Conservation (phyloP, 805 yeast genomes). For the Limtongia smithiae region DNA sequence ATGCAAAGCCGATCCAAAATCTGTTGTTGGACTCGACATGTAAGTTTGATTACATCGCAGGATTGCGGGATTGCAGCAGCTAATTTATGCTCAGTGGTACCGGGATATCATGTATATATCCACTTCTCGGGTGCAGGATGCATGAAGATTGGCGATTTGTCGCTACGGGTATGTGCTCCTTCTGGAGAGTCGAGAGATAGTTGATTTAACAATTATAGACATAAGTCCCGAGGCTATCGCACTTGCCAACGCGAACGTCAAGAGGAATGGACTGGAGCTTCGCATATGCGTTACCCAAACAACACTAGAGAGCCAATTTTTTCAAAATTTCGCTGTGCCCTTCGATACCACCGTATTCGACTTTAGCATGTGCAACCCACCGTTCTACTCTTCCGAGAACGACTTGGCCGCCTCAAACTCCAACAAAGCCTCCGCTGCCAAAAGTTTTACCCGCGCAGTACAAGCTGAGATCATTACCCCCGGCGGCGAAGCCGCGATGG, state of each 20-base stretch:
- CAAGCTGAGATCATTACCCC: slow-evolving; percentile 41
- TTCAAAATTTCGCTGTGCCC: slow-evolving; percentile 5
- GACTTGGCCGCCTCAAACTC: slow-evolving; percentile 36
- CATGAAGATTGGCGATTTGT: slow-evolving; percentile 34
- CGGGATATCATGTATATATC: slow-evolving; percentile 49
- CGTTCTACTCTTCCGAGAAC: slow-evolving; percentile 43
- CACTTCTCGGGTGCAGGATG: slow-evolving; percentile 40
- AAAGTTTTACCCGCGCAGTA: slow-evolving; percentile 37
- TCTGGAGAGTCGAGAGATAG: not conserved
- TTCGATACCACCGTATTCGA: slow-evolving; percentile 1
- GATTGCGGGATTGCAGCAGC: no score
- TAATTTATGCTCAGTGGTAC: slow-evolving; percentile 42
- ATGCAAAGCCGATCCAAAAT: not conserved
- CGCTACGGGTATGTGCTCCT: slow-evolving; percentile 36
- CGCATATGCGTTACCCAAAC: slow-evolving; percentile 28
- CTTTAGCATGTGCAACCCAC: slow-evolving; percentile 53
- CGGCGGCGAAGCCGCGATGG: slow-evolving; percentile 49
- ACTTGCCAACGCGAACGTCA: slow-evolving; percentile 35
- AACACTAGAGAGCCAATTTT: slow-evolving; percentile 24
- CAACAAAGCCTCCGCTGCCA: slow-evolving; percentile 32
- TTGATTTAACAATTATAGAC: slow-evolving; percentile 34
- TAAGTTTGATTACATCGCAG: no score
- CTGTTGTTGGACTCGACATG: slow-evolving; percentile 14
- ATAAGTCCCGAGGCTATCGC: slow-evolving; percentile 39
- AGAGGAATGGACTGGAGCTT: slow-evolving; percentile 33